A percentile compares a stretch with the other conserved stretches of the same genome.
Evolutionary conservation across 225 moss, liverwort and hornwort genomes (phyloP).

Genomic region (Pseudoscleropodium purum): DNA sequence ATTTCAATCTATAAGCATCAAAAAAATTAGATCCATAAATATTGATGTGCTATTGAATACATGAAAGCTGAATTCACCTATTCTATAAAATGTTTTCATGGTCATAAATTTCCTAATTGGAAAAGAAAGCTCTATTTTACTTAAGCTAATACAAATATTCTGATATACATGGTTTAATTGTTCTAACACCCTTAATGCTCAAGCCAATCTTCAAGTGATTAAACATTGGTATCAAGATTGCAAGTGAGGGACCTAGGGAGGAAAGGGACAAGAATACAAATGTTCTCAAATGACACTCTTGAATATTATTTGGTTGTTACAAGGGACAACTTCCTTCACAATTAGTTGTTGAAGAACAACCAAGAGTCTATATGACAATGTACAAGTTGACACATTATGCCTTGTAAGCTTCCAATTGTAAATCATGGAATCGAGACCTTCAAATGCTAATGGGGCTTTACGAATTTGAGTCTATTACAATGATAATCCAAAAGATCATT

Average conservation of each 20-base stretch:
- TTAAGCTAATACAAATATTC: background rate
- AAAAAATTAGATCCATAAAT: background rate
- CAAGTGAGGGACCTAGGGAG: background rate
- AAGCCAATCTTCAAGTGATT: background rate
- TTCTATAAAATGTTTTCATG: background rate
- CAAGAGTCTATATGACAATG: background rate
- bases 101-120: background rate
- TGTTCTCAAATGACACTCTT: background rate
- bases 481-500: background rate
- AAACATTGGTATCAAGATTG: background rate
- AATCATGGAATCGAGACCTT: background rate
- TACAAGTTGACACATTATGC: background rate
- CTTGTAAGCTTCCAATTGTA: background rate
- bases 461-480: background rate
- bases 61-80: accelerated
- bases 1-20: background rate
- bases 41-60: background rate
- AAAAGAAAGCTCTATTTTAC: background rate
- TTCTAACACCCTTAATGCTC: background rate
- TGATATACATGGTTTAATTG: background rate
- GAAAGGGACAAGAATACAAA: background rate
- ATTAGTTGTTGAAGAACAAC: background rate
- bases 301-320: background rate
- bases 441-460: background rate
- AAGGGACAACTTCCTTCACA: background rate